Percentiles rank a stretch among this genome's conserved stretches.
Evolutionary conservation across 352 stramenopile genomes (phyloP).

Genomic region (Phytophthora hibernalis): DNA sequence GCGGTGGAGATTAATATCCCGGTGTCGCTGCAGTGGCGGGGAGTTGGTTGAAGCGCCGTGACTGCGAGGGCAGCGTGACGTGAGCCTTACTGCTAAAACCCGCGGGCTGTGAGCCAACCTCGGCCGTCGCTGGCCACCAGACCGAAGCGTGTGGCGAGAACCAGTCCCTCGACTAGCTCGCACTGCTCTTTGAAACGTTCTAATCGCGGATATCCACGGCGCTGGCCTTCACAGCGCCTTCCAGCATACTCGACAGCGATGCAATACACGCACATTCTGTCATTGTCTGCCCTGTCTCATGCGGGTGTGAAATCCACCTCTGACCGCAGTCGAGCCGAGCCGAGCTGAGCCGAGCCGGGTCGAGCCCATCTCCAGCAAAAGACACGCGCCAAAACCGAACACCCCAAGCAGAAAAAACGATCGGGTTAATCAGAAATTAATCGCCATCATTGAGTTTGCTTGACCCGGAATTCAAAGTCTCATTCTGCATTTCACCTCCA

Average conservation of each 20-base stretch:
- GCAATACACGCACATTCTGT: neutral
- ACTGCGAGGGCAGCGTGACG: neutral
- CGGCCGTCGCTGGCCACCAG: neutral
- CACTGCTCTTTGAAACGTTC: too few relatives aligned
- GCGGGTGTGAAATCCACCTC: neutral
- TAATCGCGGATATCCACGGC: too few relatives aligned
- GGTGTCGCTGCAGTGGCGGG: neutral
- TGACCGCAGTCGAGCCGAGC: neutral
- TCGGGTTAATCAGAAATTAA: neutral
- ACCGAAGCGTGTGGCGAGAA: neutral
- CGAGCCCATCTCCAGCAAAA: neutral
- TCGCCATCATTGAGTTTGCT: neutral
- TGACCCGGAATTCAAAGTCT: neutral
- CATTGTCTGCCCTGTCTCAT: neutral
- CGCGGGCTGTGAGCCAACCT: neutral
- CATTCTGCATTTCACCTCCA: slow-evolving; percentile 20
- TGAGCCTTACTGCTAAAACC: neutral
- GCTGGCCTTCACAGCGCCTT: neutral
- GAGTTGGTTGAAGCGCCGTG: neutral
- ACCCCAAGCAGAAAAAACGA: slow-evolving; percentile 10
- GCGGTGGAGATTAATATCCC: neutral
- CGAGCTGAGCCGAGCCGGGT: too few relatives aligned
- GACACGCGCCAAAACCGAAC: slow-evolving; percentile 13
- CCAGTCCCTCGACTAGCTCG: neutral
- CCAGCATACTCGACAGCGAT: neutral